Percentiles rank a stretch among this genome's conserved stretches.
Evolutionary conservation across 164 flowering plant species (phyloP).

Genomic region (Magnolia sinica): DNA sequence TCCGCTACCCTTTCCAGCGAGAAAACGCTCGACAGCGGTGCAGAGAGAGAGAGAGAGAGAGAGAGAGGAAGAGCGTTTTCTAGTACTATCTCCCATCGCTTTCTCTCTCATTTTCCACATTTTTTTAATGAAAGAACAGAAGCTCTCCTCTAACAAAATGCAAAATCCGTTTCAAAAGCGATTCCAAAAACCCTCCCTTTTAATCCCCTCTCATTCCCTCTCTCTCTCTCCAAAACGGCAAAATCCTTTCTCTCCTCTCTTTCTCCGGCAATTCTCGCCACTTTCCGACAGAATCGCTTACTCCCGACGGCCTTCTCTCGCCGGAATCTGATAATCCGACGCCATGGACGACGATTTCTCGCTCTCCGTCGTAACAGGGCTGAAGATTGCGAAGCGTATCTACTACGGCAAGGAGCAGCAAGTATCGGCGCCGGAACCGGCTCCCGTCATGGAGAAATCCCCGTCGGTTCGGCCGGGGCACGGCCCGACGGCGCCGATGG

Average conservation of each 20-base stretch:
- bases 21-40: neutral
- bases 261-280: neutral
- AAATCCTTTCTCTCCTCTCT: neutral
- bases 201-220: neutral
- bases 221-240: neutral
- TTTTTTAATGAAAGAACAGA: too few relatives aligned
- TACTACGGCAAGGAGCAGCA: conserved; percentile 72
- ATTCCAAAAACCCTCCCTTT: neutral
- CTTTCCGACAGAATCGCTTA: neutral
- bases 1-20: neutral
- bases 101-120: neutral
- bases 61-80: neutral
- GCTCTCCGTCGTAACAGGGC: conserved; percentile 61
- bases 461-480: conserved; percentile 9
- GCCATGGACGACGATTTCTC: neutral
- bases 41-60: neutral
- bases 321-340: conserved; percentile 1
- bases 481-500: conserved; percentile 75
- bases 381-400: conserved; percentile 66
- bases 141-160: neutral
- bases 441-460: conserved; percentile 40
- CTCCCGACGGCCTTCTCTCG: neutral
- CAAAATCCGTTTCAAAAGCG: neutral
- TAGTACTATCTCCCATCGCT: neutral
- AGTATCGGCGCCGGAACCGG: conserved; percentile 56